Base-by-base conservation (phyloP, 2,329 filamentous ascomycete genomes). In the Fusarium musae region DNA sequence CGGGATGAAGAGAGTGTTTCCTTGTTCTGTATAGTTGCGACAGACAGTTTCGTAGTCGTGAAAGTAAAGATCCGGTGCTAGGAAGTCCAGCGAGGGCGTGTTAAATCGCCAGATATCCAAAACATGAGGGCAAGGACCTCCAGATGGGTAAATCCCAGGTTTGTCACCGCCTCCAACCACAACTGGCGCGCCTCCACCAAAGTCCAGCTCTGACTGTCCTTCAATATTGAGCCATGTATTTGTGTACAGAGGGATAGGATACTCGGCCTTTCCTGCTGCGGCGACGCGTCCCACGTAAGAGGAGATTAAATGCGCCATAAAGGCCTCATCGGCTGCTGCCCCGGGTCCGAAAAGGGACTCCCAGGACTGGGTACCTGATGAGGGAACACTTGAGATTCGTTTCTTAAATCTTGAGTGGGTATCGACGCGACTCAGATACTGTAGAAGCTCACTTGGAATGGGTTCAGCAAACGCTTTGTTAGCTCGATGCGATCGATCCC, bases 1-100 rank as follows among this genome's bases (percentile, higher is more conserved):
- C 0, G 86, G 86, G 42, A 88, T 87, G 69, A 88, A 87, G 0
- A 88, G 79, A 0, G 85, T 81, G 69, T 87, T 84, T 16, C 78
- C 76, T 7, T 81, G 77, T 56, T 86, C 84, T 6, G 82, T 76
- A 66, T 87, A 88, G 32, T 84, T 81, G 16, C 71, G 74, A 63
- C 86, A 88, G 0, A 84, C 80, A 2, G 68, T 75, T 47, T 83
- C 81, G 69, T 87, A 87, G 42, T 86, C 82, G 68, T 86, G 83
- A 23, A 87, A 82, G 68, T 87, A 87, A 8, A 87, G 40, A 37
- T 87, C 86, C 0, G 86, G 86, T 1, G 83, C 80, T 21, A 87
- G 78, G 23, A 87, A 83, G 59, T 86, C 85, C 11, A 87, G 81
- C 2, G 80, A 70, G 0, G 82, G 83, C 1, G 84, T 81, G 59